A percentile compares a stretch with the other conserved stretches of the same genome.
These are phyloP conservation scores for Abrus precatorius DNA, from an alignment of 306 rosid genomes.

Conservation along the genomic window DNA sequence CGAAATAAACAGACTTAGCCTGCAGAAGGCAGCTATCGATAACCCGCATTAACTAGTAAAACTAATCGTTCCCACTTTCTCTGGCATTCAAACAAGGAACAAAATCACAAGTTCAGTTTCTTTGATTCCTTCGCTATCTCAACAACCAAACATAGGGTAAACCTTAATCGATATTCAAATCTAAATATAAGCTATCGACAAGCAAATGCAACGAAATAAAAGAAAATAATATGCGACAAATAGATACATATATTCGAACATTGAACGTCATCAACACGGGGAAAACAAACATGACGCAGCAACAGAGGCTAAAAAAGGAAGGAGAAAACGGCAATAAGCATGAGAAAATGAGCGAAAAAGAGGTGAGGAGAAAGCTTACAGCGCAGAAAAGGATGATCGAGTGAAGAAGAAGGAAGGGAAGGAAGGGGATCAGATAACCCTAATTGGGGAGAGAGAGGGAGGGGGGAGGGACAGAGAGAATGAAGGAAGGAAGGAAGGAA, in stretches of 20 bases:
- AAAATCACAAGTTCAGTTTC: conserved; percentile 14
- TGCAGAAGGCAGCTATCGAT: conserved; percentile 16
- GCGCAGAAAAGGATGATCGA: conserved; percentile 68
- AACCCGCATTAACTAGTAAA: conserved; percentile 34
- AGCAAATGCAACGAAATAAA: background rate
- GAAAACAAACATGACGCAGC: background rate
- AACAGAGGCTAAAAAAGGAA: background rate
- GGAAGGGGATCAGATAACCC: conserved; percentile 59
- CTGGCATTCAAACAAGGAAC: background rate
- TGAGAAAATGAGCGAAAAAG: background rate
- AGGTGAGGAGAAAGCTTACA: conserved; percentile 62
- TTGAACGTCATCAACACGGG: background rate
- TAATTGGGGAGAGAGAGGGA: conserved; percentile 43
- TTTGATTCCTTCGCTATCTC: background rate
- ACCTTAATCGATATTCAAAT: background rate
- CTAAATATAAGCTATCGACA: background rate
- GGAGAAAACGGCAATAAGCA: conserved; percentile 16
- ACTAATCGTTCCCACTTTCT: background rate
- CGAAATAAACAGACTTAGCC: background rate
- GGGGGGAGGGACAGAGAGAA: background rate
- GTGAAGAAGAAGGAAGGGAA: conserved; percentile 20
- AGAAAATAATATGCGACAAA: background rate
- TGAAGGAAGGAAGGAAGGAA: background rate
- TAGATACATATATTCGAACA: background rate
- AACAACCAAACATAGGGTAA: background rate